Evolutionary conservation across 148 eudicot genomes (phyloP).

Genomic region (Dianthus caryophyllus): DNA sequence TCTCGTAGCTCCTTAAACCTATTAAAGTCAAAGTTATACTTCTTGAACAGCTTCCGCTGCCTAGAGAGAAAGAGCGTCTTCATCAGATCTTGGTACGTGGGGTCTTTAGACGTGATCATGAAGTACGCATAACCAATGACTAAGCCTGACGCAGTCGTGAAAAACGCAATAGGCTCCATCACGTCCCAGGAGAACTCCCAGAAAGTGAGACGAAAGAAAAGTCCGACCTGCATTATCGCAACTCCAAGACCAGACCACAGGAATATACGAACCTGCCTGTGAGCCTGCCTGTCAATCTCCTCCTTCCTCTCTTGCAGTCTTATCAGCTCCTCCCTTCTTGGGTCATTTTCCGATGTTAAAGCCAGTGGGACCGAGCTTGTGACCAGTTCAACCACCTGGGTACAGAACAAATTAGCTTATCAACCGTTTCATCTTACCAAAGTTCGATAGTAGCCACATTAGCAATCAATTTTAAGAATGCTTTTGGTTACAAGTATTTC

Average conservation of each 20-base stretch:
- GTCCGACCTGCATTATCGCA: constrained; percentile 56
- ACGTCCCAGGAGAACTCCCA: constrained; percentile 99
- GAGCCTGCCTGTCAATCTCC: constrained; percentile 69
- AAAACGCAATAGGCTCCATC: constrained; percentile 93
- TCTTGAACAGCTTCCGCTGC: constrained; percentile 83
- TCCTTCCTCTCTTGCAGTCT: constrained; percentile 58
- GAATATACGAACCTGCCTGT: constrained; percentile 71
- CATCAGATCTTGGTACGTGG: constrained; percentile 76
- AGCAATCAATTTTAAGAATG: no score
- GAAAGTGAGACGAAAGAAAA: constrained; percentile 87
- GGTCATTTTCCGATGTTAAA: constrained; percentile 80
- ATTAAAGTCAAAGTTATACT: constrained; percentile 49
- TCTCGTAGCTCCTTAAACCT: constrained; percentile 62
- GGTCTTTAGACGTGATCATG: constrained; percentile 76
- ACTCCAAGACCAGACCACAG: constrained; percentile 81
- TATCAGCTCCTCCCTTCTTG: constrained; percentile 61
- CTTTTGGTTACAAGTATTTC: no score
- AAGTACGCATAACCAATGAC: constrained; percentile 80
- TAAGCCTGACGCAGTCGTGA: constrained; percentile 63
- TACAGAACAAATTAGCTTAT: not conserved
- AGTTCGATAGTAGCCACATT: no score
- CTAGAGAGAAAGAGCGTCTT: constrained; percentile 74
- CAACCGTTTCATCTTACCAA: no score
- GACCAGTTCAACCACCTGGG: constrained; percentile 86
- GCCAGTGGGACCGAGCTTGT: constrained; percentile 85